These are phyloP conservation scores for Claviceps quebecensis DNA, from an alignment of 2,329 filamentous ascomycete genomes.

Conservation along the genomic window DNA sequence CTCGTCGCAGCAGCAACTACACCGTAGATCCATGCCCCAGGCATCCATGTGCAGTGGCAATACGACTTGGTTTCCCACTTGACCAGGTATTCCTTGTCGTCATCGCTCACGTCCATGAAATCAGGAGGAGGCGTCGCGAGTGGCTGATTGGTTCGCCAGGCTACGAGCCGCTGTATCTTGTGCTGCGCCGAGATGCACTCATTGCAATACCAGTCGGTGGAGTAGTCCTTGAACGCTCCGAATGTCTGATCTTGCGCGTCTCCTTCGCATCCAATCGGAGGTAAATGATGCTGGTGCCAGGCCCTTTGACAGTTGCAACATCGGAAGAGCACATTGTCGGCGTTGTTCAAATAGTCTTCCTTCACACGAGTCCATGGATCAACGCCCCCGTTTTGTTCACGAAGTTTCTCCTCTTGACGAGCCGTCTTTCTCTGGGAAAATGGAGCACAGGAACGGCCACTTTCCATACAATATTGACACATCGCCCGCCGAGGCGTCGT, in stretches of 20 bases:
- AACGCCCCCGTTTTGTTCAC: slow-evolving; percentile 61
- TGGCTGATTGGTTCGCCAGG: slow-evolving; percentile 56
- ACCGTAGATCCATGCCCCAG: slow-evolving; percentile 79
- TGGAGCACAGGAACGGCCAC: slow-evolving; percentile 56
- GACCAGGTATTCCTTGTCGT: slow-evolving; percentile 81
- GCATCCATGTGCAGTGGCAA: slow-evolving; percentile 71
- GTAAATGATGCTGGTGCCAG: slow-evolving; percentile 77
- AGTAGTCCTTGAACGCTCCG: slow-evolving; percentile 59
- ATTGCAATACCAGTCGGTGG: slow-evolving; percentile 62
- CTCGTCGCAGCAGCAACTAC: slow-evolving; percentile 50
- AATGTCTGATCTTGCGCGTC: slow-evolving; percentile 19
- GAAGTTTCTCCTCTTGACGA: slow-evolving; percentile 70
- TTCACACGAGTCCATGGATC: slow-evolving; percentile 61
- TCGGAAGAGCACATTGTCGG: slow-evolving; percentile 65
- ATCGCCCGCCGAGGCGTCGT: slow-evolving; percentile 54
- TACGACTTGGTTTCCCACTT: slow-evolving; percentile 79
- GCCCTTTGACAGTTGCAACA: slow-evolving; percentile 63
- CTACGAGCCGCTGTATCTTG: slow-evolving; percentile 67
- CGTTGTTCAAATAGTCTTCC: slow-evolving; percentile 55
- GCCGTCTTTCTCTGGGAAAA: slow-evolving; percentile 62
- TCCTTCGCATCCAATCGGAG: slow-evolving; percentile 26
- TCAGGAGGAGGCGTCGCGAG: slow-evolving; percentile 17
- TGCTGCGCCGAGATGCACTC: slow-evolving; percentile 52
- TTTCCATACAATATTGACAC: slow-evolving; percentile 55
- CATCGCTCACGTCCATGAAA: slow-evolving; percentile 35